A percentile compares a stretch with the other conserved stretches of the same genome.
These are phyloP conservation scores for Collybia mongolica DNA, from an alignment of 768 basidiomycete species.

Conservation along the genomic window DNA sequence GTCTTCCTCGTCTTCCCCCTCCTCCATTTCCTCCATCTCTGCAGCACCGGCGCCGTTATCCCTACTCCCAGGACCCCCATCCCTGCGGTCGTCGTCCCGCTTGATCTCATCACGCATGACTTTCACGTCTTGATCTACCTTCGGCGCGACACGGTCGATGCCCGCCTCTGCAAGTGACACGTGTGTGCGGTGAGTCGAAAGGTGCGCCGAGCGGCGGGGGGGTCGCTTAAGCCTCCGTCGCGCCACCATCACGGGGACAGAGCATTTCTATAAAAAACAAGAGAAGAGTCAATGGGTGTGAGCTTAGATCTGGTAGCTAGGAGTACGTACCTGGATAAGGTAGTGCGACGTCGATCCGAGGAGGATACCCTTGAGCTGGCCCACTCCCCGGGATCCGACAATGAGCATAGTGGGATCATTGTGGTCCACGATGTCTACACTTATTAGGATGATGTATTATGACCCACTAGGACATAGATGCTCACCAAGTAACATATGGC, in stretches of 20 bases:
- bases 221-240: slow-evolving; percentile 89
- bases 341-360: slow-evolving; percentile 96
- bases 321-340: slow-evolving; percentile 65
- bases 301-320: background rate
- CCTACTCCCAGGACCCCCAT: slow-evolving; percentile 32
- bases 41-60: slow-evolving; percentile 19
- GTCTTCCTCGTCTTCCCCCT: slow-evolving; percentile 15
- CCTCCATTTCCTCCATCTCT: background rate
- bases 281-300: background rate
- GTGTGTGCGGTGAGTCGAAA: slow-evolving; percentile 76
- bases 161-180: slow-evolving; percentile 86
- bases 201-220: slow-evolving; percentile 75
- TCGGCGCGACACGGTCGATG: slow-evolving; percentile 84
- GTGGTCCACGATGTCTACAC: slow-evolving; percentile 78
- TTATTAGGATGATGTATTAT: background rate
- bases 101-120: slow-evolving; percentile 77
- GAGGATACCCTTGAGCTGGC: slow-evolving; percentile 87
- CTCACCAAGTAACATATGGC: slow-evolving; percentile 83
- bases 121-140: slow-evolving; percentile 84
- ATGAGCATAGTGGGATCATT: slow-evolving; percentile 89
- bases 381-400: slow-evolving; percentile 90
- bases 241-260: slow-evolving; percentile 96
- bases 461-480: background rate
- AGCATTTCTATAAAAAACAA: slow-evolving; percentile 76
- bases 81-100: slow-evolving; percentile 56